Base-by-base conservation (phyloP, 768 basidiomycete species). In the Termitomyces sp. region DNA sequence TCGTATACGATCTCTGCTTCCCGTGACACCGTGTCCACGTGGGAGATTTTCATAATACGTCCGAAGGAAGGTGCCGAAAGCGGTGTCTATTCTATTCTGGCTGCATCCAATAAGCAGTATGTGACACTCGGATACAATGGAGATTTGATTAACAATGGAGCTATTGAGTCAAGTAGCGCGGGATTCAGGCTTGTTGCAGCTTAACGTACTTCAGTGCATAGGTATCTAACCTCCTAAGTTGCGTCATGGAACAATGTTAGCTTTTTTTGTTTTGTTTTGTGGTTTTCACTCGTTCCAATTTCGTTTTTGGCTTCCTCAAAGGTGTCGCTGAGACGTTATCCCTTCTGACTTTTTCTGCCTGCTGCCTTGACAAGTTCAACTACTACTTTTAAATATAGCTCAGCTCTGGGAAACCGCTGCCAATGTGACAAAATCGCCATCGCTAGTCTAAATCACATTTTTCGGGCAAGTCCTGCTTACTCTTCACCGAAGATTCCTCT, bases 31-130 rank as follows among this genome's bases (percentile, higher is more conserved):
- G 63, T 72, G 9, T 68, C 63, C 18, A 51, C 70, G 1, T 74
- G 69, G 70, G 73, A 73, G 61, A 56, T 59, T 10, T 74, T 73
- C 65, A 50, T 68, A 23, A 54, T 71, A 38, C 66, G 68, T 14
- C 70, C 61, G 32, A 68, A 72, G 64, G 23, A 44, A 52, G 64
- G 63, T 52, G 59, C 66, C 36, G 64, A 66, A 49, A 56, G 47
- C 38, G 72, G 70, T 0, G 64, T 68, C 44, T 74, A 74, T 57
- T 68, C 71, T 18, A 67, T 74, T 36, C 66, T 64, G 12, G 72
- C 73, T 12, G 69, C 56, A 26, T 70, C 70, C n/a, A 74, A 74
- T 61, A 65, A 65, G 44, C 36, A 64, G 32, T 73, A 71, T 50
- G 53, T 72, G 30, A 64, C 66, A 9, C 50, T 74, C 14, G 68